Conservation (phyloP, 2,329 filamentous ascomycete genomes). For the Ophiostoma fasciatum region DNA sequence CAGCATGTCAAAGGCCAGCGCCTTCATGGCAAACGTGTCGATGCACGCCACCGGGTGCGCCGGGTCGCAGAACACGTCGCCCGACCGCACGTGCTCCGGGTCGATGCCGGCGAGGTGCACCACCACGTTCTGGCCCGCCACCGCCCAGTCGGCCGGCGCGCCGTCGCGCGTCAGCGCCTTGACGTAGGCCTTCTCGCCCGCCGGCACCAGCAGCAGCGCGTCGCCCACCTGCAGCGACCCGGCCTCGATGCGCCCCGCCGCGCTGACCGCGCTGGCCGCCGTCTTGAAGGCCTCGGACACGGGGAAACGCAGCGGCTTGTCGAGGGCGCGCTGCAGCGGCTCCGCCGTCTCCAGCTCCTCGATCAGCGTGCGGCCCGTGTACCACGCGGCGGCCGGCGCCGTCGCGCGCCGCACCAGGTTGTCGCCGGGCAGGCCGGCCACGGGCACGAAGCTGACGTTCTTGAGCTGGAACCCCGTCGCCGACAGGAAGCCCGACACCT, state of each 20-base stretch:
- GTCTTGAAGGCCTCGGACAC: slow-evolving; percentile 79
- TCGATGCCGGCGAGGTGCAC: slow-evolving; percentile 81
- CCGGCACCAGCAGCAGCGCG: slow-evolving; percentile 60
- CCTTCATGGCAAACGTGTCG: slow-evolving; percentile 64
- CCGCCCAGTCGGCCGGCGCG: slow-evolving; percentile 31
- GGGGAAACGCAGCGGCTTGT: slow-evolving; percentile 70
- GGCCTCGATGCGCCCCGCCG: slow-evolving; percentile 74
- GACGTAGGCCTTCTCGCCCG: slow-evolving; percentile 64
- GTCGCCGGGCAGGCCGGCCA: slow-evolving; percentile 76
- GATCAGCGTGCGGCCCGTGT: slow-evolving; percentile 62
- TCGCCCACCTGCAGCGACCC: slow-evolving; percentile 80
- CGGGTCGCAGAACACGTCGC: slow-evolving; percentile 72
- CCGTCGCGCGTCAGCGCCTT: slow-evolving; percentile 65
- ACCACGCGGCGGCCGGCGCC: slow-evolving; percentile 55
- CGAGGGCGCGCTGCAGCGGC: slow-evolving; percentile 52
- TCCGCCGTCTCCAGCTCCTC: slow-evolving; percentile 76
- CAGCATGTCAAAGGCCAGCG: slow-evolving; percentile 78
- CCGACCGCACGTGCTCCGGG: slow-evolving; percentile 62
- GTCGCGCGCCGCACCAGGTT: slow-evolving; percentile 56
- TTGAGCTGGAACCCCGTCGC: slow-evolving; percentile 69
- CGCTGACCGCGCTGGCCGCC: slow-evolving; percentile 64
- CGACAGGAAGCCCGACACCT: slow-evolving; percentile 69
- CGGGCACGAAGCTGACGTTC: slow-evolving; percentile 75
- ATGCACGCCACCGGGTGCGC: slow-evolving; percentile 53
- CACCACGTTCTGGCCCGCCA: slow-evolving; percentile 70